A percentile compares a stretch with the other conserved stretches of the same genome.
Evolutionary conservation across 1,139 yeast genomes (phyloP).

Genomic region (Saccharomyces hybrid): DNA sequence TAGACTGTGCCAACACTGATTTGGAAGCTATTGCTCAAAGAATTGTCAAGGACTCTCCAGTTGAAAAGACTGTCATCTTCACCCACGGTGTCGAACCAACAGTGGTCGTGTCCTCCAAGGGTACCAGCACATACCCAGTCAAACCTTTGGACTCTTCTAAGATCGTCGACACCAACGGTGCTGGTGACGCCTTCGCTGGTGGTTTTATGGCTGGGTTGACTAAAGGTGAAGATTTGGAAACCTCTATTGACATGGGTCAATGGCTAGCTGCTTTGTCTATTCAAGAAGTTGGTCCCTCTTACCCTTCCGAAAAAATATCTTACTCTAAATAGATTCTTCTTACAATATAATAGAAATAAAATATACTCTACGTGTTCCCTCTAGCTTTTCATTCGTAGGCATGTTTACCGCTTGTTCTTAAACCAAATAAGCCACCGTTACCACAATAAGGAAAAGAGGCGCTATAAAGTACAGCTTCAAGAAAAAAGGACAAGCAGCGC

Average conservation of each 20-base stretch:
- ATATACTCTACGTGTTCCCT: neutral
- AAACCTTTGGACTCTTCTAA: constrained; percentile 57
- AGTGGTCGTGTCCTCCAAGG: constrained; percentile 50
- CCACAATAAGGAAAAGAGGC: neutral
- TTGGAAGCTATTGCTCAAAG: constrained; percentile 72
- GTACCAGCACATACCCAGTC: constrained; percentile 53
- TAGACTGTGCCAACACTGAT: constrained; percentile 47
- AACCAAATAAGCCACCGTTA: neutral
- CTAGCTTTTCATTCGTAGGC: neutral
- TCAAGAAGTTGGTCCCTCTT: constrained; percentile 90
- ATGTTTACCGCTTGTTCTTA: neutral
- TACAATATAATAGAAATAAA: too few species aligned
- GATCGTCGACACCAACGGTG: constrained; percentile 93
- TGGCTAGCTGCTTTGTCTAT: constrained; percentile 93
- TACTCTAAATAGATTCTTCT: constrained; percentile 8
- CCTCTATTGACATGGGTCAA: constrained; percentile 80
- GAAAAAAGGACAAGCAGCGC: neutral
- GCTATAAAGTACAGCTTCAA: neutral
- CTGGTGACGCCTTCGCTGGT: constrained; percentile 99
- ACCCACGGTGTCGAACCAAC: constrained; percentile 94
- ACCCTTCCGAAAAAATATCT: constrained; percentile 61
- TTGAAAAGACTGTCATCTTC: constrained; percentile 78
- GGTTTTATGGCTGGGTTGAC: constrained; percentile 92
- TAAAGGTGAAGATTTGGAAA: constrained; percentile 55
- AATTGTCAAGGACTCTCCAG: constrained; percentile 54